phyloP scores from a whole-genome alignment of 2,329 filamentous ascomycete species.

The Ophiostoma pallidulum region DNA sequence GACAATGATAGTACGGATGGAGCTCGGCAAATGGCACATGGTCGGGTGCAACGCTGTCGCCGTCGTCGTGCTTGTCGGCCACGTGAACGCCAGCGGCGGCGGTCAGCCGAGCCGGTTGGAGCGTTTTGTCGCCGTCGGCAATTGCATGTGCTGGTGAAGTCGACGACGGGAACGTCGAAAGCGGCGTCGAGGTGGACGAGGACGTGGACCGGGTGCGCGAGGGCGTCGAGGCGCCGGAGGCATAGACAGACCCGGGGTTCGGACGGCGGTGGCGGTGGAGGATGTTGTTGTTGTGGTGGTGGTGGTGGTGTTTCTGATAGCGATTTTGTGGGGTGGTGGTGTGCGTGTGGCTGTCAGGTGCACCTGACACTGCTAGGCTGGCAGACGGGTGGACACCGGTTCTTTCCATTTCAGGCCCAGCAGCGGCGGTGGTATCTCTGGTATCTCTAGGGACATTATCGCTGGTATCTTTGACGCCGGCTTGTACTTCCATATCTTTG shows the following conservation, averaged over 20 bases:
- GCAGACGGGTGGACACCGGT: background rate
- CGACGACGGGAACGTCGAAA: constrained; percentile 12
- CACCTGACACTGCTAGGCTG: constrained; percentile 3
- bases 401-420: background rate
- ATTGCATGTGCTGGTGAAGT: constrained; percentile 1
- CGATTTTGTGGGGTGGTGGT: constrained; percentile 4
- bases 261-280: background rate
- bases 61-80: background rate
- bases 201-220: constrained; percentile 8
- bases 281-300: background rate
- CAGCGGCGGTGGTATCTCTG: background rate
- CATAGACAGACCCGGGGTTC: background rate
- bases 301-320: background rate
- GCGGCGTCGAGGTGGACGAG: constrained; percentile 10
- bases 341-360: background rate
- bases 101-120: too few relatives aligned
- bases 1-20: background rate
- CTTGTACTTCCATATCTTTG: background rate
- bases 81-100: background rate
- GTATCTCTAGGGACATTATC: too few relatives aligned
- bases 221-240: constrained; percentile 10
- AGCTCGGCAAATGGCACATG: constrained; percentile 5
- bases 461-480: background rate
- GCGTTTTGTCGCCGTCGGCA: background rate
- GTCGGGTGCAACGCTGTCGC: background rate